These are phyloP conservation scores for Xylaria sp. DNA, from an alignment of 2,329 filamentous ascomycete genomes.

Conservation along the genomic window DNA sequence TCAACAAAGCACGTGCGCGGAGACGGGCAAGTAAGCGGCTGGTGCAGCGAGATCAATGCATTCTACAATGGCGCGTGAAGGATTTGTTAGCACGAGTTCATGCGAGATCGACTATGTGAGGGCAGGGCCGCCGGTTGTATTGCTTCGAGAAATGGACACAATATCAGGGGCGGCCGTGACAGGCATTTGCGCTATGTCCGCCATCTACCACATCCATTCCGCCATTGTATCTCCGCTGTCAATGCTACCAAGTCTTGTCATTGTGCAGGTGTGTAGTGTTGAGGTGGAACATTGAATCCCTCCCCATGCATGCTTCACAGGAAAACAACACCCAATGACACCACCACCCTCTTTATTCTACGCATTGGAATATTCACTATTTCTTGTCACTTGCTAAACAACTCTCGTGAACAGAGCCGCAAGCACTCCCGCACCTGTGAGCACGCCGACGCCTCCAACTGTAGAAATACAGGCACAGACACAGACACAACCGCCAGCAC, in stretches of 20 bases:
- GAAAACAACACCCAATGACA: not conserved
- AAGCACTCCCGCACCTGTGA: constrained; percentile 34
- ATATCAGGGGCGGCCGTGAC: constrained; percentile 7
- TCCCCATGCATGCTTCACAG: not conserved
- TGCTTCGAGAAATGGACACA: constrained; percentile 20
- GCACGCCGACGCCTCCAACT: constrained; percentile 25
- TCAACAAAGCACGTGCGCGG: not conserved
- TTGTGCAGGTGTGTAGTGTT: constrained; percentile 13
- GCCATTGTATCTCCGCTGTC: constrained; percentile 2
- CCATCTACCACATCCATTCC: constrained; percentile 12
- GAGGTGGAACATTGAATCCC: constrained; percentile 2
- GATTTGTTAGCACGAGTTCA: constrained; percentile 14
- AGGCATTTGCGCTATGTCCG: constrained; percentile 15
- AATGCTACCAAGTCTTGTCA: constrained; percentile 12
- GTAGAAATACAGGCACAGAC: constrained; percentile 22
- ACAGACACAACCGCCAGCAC: not conserved
- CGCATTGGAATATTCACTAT: not conserved
- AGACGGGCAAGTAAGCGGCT: not conserved
- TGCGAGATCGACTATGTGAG: constrained; percentile 8
- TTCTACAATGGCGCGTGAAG: not conserved
- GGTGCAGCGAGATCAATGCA: constrained; percentile 11
- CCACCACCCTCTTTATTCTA: constrained; percentile 5
- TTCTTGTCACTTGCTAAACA: constrained; percentile 21
- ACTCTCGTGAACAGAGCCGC: constrained; percentile 35
- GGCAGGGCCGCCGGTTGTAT: constrained; percentile 7